Conservation (phyloP, 768 basidiomycete species). For the Pisolithus marmoratus region DNA sequence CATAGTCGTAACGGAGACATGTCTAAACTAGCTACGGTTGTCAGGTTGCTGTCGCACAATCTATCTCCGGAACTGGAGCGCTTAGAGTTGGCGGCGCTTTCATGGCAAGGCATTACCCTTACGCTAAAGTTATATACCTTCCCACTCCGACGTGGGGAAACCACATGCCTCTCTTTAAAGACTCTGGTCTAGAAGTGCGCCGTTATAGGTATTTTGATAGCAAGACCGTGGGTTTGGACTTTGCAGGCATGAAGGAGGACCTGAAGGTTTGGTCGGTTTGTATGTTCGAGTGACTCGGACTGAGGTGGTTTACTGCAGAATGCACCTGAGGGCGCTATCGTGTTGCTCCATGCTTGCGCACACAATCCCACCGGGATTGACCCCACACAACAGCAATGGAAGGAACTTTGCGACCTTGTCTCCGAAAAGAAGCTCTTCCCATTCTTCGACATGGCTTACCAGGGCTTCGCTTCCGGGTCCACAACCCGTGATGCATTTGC, state of each 20-base stretch:
- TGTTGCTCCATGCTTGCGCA: constrained; percentile 94
- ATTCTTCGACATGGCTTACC: constrained; percentile 99
- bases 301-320: constrained; percentile 30
- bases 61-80: constrained; percentile 97
- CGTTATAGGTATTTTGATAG: constrained; percentile 93
- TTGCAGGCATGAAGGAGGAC: constrained; percentile 85
- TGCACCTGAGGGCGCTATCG: constrained; percentile 74
- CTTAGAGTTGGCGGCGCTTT: constrained; percentile 94
- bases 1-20: background rate
- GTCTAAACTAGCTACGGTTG: constrained; percentile 2
- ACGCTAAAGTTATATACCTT: constrained; percentile 84
- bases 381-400: constrained; percentile 91
- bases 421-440: constrained; percentile 91
- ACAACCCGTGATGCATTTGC: constrained; percentile 91
- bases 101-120: constrained; percentile 82
- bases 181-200: constrained; percentile 91
- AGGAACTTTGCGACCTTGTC: constrained; percentile 78
- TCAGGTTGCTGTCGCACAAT: constrained; percentile 83
- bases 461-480: constrained; percentile 95
- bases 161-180: constrained; percentile 89
- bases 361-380: constrained; percentile 99
- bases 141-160: constrained; percentile 97
- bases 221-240: constrained; percentile 86
- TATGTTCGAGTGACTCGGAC: background rate
- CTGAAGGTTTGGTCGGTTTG: constrained; percentile 53